Evolutionary conservation across 129 eudicot species (phyloP), one percentile per base, ranked within the genome.

Genomic region (Chrysanthemum lavandulifolium): DNA sequence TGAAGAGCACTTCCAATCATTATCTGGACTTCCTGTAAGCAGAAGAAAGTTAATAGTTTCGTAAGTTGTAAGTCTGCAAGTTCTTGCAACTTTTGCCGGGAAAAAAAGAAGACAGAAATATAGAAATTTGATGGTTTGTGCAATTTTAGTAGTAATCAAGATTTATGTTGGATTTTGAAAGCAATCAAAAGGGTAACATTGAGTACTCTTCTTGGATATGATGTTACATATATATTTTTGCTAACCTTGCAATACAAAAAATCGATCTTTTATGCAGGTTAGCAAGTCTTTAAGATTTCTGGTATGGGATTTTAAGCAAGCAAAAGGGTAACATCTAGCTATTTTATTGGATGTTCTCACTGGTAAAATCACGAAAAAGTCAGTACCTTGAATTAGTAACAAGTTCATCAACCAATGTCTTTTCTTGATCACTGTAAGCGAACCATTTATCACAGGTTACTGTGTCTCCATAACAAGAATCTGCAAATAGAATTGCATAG

Each of bases 361-460:
- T 18, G 0, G 36, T 49, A 14, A 10, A 48, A 64, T 55, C 19
- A 10, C 25, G 0, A 29, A 47, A 55, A 51, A 53, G 23, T 53
- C 14, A 31, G 64, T 76, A 81, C 88, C 84, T 80, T 66, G 48
- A 63, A 11, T 65, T 54, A 61, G 84, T 75, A 61, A 81, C 71
- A 76, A 79, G 75, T 61, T 71, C 27, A 49, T 62, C 80, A 75
- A 85, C 83, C 70, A 67, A 49, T 55, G 50, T 66, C 62, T 78
- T 82, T 52, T 85, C 84, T 27, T 82, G 65, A 68, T 72, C 82
- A 73, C 65, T 67, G 68, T 72, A 85, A 47, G 73, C 55, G 36
- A 79, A 76, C 89, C 89, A 82, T 65, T 71, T 76, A 52, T 73
- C 68, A 63, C 29, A 40, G 51, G 61, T 49, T 18, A 43, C 40